Evolutionary conservation across 305 asterid genomes (phyloP).

Genomic region (Nicotiana rustica): DNA sequence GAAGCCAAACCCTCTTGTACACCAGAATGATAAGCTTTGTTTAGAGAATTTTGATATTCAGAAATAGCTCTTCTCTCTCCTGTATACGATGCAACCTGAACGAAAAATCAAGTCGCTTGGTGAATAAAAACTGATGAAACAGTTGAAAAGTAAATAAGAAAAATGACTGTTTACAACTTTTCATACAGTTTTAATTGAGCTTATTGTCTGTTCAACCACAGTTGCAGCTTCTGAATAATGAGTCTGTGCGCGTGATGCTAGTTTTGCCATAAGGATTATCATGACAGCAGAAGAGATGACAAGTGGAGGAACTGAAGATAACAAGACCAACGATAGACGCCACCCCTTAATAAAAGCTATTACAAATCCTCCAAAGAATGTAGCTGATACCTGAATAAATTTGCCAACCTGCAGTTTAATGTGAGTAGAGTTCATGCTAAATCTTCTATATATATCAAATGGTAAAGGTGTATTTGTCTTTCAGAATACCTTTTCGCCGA

Average conservation of each 20-base stretch:
- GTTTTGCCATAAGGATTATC: slow-evolving; percentile 53
- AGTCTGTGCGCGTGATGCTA: slow-evolving; percentile 55
- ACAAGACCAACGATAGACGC: slow-evolving; percentile 72
- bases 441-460: neutral
- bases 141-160: neutral
- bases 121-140: neutral
- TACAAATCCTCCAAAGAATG: slow-evolving; percentile 72
- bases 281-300: slow-evolving; percentile 58
- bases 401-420: slow-evolving; percentile 63
- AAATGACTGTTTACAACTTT: neutral
- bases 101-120: neutral
- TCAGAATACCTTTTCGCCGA: slow-evolving; percentile 52
- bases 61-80: slow-evolving; percentile 63
- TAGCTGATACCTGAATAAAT: slow-evolving; percentile 59
- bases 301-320: slow-evolving; percentile 68
- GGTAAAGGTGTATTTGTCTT: neutral
- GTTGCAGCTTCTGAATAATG: slow-evolving; percentile 74
- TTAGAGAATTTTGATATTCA: slow-evolving; percentile 50
- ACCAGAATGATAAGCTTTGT: slow-evolving; percentile 61
- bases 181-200: slow-evolving; percentile 76
- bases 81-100: slow-evolving; percentile 69
- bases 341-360: slow-evolving; percentile 72
- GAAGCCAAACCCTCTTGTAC: slow-evolving; percentile 66
- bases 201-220: slow-evolving; percentile 70
- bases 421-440: neutral